A percentile compares a stretch with the other conserved stretches of the same genome.
Conservation (phyloP, 2,329 filamentous ascomycete species). For the Daldinia sp. region DNA sequence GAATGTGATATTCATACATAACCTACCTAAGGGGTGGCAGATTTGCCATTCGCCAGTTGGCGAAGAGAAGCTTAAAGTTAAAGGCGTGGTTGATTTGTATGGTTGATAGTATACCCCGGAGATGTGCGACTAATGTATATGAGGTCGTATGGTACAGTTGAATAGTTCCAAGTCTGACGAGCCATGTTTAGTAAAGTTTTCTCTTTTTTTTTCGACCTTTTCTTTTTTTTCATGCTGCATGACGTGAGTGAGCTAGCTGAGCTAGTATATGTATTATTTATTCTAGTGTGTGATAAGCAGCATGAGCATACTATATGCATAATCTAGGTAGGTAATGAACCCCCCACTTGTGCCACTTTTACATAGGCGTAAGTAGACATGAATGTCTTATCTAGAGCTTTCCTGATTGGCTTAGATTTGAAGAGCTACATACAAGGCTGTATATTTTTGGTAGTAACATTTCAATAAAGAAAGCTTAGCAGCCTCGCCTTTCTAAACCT, state of each 20-base stretch:
- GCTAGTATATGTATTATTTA: neutral
- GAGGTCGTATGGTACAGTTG: conserved; percentile 52
- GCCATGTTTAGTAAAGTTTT: conserved; percentile 16
- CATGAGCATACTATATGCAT: neutral
- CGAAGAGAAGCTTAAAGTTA: conserved; percentile 35
- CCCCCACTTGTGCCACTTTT: neutral
- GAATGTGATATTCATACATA: conserved; percentile 40
- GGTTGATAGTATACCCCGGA: conserved; percentile 51
- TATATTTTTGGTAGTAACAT: conserved; percentile 23
- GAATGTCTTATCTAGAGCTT: conserved; percentile 13
- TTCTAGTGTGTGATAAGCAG: neutral
- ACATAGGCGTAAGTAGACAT: neutral
- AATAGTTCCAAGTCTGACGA: conserved; percentile 41
- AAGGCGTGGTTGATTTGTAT: conserved; percentile 17
- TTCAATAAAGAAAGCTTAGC: conserved; percentile 21
- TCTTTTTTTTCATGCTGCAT: neutral
- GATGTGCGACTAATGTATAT: conserved; percentile 52
- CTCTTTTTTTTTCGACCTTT: neutral
- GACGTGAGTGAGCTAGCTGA: conserved; percentile 7
- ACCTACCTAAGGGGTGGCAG: conserved; percentile 18
- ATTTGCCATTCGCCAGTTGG: conserved; percentile 31
- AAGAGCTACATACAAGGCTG: conserved; percentile 38
- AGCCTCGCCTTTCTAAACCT: conserved; percentile 31
- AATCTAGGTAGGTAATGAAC: neutral
- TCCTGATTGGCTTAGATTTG: conserved; percentile 33